Base-by-base conservation (phyloP, 2,329 filamentous ascomycete species). In the Achaetomium macrosporum region DNA sequence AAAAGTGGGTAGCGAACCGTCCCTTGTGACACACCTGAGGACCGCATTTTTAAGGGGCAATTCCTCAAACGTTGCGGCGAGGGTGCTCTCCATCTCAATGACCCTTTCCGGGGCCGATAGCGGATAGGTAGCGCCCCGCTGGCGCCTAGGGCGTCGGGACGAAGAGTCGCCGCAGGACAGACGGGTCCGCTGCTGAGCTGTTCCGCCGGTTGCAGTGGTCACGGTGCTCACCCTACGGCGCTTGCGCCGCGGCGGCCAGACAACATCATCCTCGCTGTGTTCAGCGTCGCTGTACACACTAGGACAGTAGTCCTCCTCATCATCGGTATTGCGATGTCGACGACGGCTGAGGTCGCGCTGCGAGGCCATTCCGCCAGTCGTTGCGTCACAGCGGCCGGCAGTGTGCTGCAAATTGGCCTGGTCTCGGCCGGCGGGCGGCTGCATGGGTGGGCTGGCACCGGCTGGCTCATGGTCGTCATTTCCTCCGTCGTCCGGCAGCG, bases 261-360 rank as follows among this genome's bases (percentile, higher is more conserved):
- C 37, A 54, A 11, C 39, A 31, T 51, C 47, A 45, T 56, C 47
- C 39, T 53, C 19, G 47, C 47, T 45, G 15, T 53, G 46, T 29
- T 53, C 44, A 15, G 50, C 47, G 42, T 53, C 47, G 43, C 54
- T 51, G 31, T 29, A 30, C 40, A 36, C 37, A 48, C 20, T 4
- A 35, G 33, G 33, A 12, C 33, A 15, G 20, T 40, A 52, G 54
- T 53, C 46, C 54, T 53, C 42, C 29, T 13, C 46, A 31, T 43
- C 47, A 40, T 53, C 42, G 46, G 50, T 43, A 50, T 47, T 29
- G 42, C 19, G 31, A 44, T n/a, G 30, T 33, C n/a, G 33, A 33
- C 25, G 42, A 50, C 44, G 42, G 47, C n/a, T 12, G 54, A 55
- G 16, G 55, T 50, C 11, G 52, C 29, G 36, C 57, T 54, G 42